Evolutionary conservation across 129 eudicot genomes (phyloP), one percentile per base, ranked within the genome.

Genomic region (Arctium minus): DNA sequence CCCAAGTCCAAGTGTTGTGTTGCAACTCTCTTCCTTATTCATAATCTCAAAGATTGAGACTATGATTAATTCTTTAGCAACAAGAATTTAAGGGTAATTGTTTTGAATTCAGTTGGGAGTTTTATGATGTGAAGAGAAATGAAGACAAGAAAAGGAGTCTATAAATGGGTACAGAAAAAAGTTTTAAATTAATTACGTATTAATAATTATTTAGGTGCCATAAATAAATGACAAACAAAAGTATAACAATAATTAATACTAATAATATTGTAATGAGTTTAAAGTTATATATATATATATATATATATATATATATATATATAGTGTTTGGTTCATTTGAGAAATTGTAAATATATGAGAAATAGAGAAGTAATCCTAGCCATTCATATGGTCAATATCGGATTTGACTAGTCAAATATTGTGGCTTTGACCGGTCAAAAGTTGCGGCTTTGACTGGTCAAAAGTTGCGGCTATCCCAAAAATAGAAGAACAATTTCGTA

Each of bases 1-100:
- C 76, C 80, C 77, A 32, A 91, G 81, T 18, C 81, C 88, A 32
- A 91, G 88, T 11, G 85, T 86, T 73, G 92, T 89, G 78, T 87
- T 82, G 78, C 89, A 87, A 27, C 44, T 81, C 36, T 80, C 84
- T 80, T 79, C 77, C 39, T 81, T 81, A 30, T 83, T 88, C 91
- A 89, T 89, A 74, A 62, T 60, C 56, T 46, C 11, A n/a, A 75
- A 29, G 7, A 17, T 0, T 44, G 40, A 5, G 65, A 10, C 6
- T 44, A 3, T 27, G 15, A 5, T 48, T 13, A 37, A 70, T 4
- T 31, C 36, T 67, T 22, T 42, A 67, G 35, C 15, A 65, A 42
- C 17, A 36, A 75, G 69, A 82, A 10, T 44, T 42, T 7, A 42
- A 22, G 32, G 68, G 5, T 15, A 53, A n/a, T 15, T 53, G 67